Evolutionary conservation across 2,329 filamentous ascomycete genomes (phyloP).

Genomic region (Cytospora chrysosperma): DNA sequence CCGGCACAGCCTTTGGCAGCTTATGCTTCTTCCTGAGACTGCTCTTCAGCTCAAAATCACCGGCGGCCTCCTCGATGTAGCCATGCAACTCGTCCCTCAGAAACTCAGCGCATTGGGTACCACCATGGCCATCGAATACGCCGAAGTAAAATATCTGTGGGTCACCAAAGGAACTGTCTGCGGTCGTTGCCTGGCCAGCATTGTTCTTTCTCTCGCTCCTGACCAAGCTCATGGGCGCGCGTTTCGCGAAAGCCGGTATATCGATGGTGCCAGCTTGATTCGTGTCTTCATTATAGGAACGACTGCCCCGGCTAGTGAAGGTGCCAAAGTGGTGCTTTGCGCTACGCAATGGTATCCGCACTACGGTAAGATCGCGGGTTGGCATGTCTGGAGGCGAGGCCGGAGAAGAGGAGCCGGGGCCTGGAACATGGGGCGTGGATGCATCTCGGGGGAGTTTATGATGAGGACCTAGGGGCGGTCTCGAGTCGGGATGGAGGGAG

Average conservation of each 20-base stretch:
- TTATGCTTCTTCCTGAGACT: constrained; percentile 57
- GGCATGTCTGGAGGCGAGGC: constrained; percentile 60
- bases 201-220: constrained; percentile 46
- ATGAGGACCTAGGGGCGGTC: constrained; percentile 60
- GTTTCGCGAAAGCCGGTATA: constrained; percentile 87
- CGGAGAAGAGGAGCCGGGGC: constrained; percentile 53
- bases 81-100: constrained; percentile 79
- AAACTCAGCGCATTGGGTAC: constrained; percentile 83
- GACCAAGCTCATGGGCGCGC: constrained; percentile 65
- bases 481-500: constrained; percentile 84
- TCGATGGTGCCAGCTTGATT: constrained; percentile 93
- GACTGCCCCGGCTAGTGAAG: constrained; percentile 73
- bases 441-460: constrained; percentile 86
- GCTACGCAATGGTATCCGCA: constrained; percentile 87
- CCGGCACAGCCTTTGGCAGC: constrained; percentile 20
- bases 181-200: constrained; percentile 62
- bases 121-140: constrained; percentile 94
- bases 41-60: constrained; percentile 73
- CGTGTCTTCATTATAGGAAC: constrained; percentile 89
- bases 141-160: constrained; percentile 98
- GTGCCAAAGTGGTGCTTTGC: constrained; percentile 96
- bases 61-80: constrained; percentile 82
- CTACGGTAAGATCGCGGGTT: constrained; percentile 81
- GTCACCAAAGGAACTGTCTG: constrained; percentile 78
- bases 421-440: constrained; percentile 71